Base-by-base conservation (phyloP, 768 basidiomycete species). In the Multifurca ochricompacta region DNA sequence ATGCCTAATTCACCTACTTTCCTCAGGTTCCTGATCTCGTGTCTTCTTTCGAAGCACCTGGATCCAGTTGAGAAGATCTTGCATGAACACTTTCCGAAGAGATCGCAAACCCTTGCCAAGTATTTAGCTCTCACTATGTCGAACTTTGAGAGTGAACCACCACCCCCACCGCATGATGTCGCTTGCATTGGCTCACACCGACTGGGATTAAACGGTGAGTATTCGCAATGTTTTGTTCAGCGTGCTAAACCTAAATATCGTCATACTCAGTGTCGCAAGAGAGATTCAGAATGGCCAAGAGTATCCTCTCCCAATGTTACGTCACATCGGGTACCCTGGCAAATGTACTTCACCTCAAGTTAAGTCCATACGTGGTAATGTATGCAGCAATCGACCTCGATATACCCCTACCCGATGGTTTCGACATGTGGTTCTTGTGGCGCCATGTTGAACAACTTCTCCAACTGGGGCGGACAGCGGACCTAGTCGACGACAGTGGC, bases 331-430 rank as follows among this genome's bases (percentile, higher is more conserved):
- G 49, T 27, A 36, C 40, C 18, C 40, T 47, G 14, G 10, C 44
- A 21, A 35, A 14, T 28, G 45, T 56, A 27, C 54, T 48, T 21
- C 34, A 32, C 39, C 44, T 59, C 49, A 48, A 51, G 37, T 41
- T 59, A 19, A 59, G 55, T 51, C 59, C 59, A 28, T 59, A 59
- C 19, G 50, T 44, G 19, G 47, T 59, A 10, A 19, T 59, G 32
- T 59, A 59, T 47, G 55, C 55, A 10, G 51, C 55, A 43, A 53
- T 59, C 55, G 59, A 59, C n/a, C 55, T 57, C 47, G 50, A 59
- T 28, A 10, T 53, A 11, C 55, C 59, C 16, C 31, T 59, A 4
- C 59, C 59, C 18, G 39, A 34, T 25, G 31, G 25, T 36, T 57
- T 59, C 41, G 59, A 59, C 35, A 42, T 52, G 18, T 51, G 49